These are phyloP conservation scores for Vitis hybrid DNA, from an alignment of 177 flowering plant species.

Conservation along the genomic window DNA sequence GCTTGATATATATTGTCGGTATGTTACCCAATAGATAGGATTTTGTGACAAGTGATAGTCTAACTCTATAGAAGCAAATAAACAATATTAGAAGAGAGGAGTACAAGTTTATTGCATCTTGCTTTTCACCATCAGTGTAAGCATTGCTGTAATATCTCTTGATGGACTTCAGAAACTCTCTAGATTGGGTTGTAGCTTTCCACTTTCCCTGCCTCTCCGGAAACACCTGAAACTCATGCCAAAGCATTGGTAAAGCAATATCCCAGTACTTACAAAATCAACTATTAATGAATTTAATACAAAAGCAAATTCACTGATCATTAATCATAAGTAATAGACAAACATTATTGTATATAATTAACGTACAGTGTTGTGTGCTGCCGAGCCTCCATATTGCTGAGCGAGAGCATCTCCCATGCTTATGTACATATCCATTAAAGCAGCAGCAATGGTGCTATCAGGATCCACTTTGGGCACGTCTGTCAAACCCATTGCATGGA, in stretches of 20 bases:
- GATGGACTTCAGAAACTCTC: slow-evolving; percentile 91
- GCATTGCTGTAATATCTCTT: slow-evolving; percentile 93
- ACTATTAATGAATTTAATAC: neutral
- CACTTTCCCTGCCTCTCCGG: slow-evolving; percentile 97
- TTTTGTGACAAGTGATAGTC: neutral
- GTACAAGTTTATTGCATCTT: slow-evolving; percentile 96
- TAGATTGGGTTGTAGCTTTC: slow-evolving; percentile 96
- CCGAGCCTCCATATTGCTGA: slow-evolving; percentile 98
- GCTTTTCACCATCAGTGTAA: slow-evolving; percentile 97
- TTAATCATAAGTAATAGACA: neutral
- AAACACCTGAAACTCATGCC: slow-evolving; percentile 58
- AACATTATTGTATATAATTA: neutral
- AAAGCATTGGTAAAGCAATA: slow-evolving; percentile 4
- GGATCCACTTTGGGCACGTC: slow-evolving; percentile 82
- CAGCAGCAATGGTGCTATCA: slow-evolving; percentile 84
- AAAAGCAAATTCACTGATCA: neutral
- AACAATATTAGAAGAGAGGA: slow-evolving; percentile 12
- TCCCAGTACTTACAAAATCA: neutral
- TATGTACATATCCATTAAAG: slow-evolving; percentile 96
- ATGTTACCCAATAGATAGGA: neutral
- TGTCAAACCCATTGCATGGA: slow-evolving; percentile 86
- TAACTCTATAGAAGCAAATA: neutral
- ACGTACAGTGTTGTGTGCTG: slow-evolving; percentile 88
- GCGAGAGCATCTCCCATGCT: slow-evolving; percentile 99
- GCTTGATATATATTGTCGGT: too few species aligned